phyloP scores from a whole-genome alignment of 192 early-diverging fungal species.

The Chytriomyces sp. region DNA sequence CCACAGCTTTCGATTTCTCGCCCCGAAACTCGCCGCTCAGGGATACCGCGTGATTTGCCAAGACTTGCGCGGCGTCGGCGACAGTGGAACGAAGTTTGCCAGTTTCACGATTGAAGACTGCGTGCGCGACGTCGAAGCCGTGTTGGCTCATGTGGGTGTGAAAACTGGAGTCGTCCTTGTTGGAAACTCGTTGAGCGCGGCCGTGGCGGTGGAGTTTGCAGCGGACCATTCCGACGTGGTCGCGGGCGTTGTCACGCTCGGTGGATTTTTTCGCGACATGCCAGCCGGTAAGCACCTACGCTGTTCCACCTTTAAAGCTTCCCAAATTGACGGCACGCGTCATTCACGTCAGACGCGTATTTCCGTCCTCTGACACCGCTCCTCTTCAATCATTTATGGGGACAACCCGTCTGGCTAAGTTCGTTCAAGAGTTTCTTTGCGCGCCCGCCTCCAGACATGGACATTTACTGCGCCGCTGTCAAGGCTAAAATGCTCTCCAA shows the following conservation, averaged over 20 bases:
- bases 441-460: constrained; percentile 26
- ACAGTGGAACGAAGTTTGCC: constrained; percentile 21
- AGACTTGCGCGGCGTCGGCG: constrained; percentile 35
- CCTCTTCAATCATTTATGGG: constrained; percentile 35
- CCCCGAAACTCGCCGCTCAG: constrained; percentile 31
- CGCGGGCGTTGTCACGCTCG: constrained; percentile 22
- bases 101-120: constrained; percentile 26
- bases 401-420: constrained; percentile 25
- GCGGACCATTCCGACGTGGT: constrained; percentile 23
- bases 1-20: constrained; percentile 34
- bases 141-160: constrained; percentile 30
- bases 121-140: constrained; percentile 15
- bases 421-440: constrained; percentile 29
- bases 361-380: constrained; percentile 28
- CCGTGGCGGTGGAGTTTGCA: constrained; percentile 18
- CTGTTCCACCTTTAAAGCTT: constrained; percentile 12
- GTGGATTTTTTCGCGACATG: constrained; percentile 39
- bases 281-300: constrained; percentile 29
- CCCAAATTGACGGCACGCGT: not conserved
- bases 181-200: constrained; percentile 36
- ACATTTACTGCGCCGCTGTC: constrained; percentile 27
- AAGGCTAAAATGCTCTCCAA: constrained; percentile 21
- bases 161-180: constrained; percentile 20
- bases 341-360: constrained; percentile 18
- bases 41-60: constrained; percentile 31